These are phyloP conservation scores for Dendrocalamus sinicus DNA, from an alignment of 176 grass and related monocot genomes.

Conservation along the genomic window DNA sequence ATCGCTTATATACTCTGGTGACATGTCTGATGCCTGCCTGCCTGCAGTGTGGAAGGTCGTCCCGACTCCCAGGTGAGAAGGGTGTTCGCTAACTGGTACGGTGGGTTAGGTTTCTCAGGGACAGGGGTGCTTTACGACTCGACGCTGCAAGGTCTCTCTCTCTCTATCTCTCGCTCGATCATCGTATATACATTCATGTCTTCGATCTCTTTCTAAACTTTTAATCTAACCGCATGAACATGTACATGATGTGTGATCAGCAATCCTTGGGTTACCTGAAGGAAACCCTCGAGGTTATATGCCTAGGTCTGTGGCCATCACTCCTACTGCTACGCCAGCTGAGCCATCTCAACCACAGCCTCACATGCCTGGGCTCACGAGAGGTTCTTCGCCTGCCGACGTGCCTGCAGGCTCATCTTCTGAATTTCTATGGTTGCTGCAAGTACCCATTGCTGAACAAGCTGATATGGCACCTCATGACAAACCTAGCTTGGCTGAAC, in stretches of 20 bases:
- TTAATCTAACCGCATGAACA: not conserved
- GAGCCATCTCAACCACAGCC: not conserved
- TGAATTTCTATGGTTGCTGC: not conserved
- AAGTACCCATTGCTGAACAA: not conserved
- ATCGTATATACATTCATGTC: not conserved
- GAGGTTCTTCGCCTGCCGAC: not conserved
- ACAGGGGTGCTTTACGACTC: too few relatives aligned
- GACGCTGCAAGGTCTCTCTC: not conserved
- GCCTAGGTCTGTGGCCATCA: not conserved
- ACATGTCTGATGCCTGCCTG: too few relatives aligned
- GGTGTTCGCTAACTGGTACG: too few relatives aligned
- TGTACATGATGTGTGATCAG: not conserved
- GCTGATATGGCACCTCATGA: not conserved
- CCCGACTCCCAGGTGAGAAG: too few relatives aligned
- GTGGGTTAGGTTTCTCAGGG: too few relatives aligned
- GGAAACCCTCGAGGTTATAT: not conserved
- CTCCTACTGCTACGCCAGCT: not conserved
- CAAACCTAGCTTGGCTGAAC: not conserved
- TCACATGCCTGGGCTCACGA: not conserved
- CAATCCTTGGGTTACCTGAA: not conserved
- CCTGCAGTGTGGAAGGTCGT: too few relatives aligned
- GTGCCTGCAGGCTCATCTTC: not conserved
- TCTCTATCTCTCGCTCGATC: not conserved
- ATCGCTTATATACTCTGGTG: too few relatives aligned
- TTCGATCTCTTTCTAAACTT: not conserved